phyloP scores from a whole-genome alignment of 2,329 filamentous ascomycete species.

The Trichoderma oligosporum region DNA sequence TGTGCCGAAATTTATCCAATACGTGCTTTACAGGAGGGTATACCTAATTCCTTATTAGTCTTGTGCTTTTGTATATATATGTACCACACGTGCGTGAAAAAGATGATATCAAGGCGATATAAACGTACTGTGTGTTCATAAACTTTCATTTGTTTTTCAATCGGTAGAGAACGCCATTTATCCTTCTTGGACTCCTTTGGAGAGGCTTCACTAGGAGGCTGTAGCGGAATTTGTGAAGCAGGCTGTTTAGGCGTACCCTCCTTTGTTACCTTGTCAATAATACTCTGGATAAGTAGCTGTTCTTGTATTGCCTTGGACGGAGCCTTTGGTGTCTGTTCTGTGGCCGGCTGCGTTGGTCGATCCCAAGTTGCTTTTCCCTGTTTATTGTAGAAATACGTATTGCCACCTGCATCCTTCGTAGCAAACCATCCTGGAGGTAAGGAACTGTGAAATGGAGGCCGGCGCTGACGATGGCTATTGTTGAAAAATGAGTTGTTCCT shows the following conservation, averaged over 20 bases:
- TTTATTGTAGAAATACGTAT: slow-evolving; percentile 81
- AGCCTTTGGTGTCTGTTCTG: slow-evolving; percentile 59
- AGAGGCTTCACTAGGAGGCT: slow-evolving; percentile 52
- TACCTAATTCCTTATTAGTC: slow-evolving; percentile 43
- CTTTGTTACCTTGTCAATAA: slow-evolving; percentile 80
- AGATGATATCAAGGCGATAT: background rate
- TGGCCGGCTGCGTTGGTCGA: slow-evolving; percentile 66
- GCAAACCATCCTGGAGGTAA: slow-evolving; percentile 85
- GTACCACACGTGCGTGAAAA: no score
- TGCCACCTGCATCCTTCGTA: slow-evolving; percentile 65
- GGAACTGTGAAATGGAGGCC: slow-evolving; percentile 51
- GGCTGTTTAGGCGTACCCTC: slow-evolving; percentile 50
- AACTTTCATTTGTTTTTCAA: slow-evolving; percentile 90
- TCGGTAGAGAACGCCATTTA: slow-evolving; percentile 64
- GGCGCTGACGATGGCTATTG: slow-evolving; percentile 44
- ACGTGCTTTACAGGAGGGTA: slow-evolving; percentile 82
- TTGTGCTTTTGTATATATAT: no score
- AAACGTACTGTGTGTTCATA: slow-evolving; percentile 90
- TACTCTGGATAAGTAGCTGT: slow-evolving; percentile 74
- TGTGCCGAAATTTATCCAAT: slow-evolving; percentile 80
- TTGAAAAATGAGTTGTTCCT: slow-evolving; percentile 48
- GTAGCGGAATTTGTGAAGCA: slow-evolving; percentile 63
- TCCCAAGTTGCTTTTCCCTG: slow-evolving; percentile 78
- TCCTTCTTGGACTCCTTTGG: slow-evolving; percentile 60
- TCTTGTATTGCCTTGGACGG: slow-evolving; percentile 61